Evolutionary conservation across 2,329 filamentous ascomycete species (phyloP), one percentile per base, ranked within the genome.

Genomic region (Zymoseptoria ardabiliae): DNA sequence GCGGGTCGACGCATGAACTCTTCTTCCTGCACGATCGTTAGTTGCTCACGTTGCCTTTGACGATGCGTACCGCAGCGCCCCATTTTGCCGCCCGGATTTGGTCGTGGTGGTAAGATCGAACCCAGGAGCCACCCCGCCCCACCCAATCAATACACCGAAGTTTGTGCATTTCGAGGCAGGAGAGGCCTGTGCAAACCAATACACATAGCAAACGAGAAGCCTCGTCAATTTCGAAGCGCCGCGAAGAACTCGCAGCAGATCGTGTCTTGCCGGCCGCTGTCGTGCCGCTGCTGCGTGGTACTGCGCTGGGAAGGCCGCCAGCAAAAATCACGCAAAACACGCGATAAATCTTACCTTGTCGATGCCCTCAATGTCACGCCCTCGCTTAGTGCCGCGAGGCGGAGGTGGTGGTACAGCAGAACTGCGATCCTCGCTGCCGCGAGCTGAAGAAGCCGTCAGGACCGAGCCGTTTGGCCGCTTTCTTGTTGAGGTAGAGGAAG

Each of bases 1-100:
- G 91, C 90, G 20, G 93, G 92, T 59, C 91, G 86, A 63, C 83
- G 82, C 70, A 91, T 85, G 72, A 96, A 99, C 4, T 82, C 79
- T 62, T 97, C 94, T 78, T 97, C 94, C 92, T 97, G 20, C n/a
- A n/a, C 3, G n/a, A 21, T 11, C 30, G 59, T 65, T 54, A 64
- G 61, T 53, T 23, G 48, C 23, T 45, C 6, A n/a, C 17, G 35
- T 17, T 45, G 4, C 35, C 17, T 45, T n/a, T 17, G 35, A 45
- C 11, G 35, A 17, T 45, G 35, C 17, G 35, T n/a, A 45, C 11
- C 35, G 6, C 35, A n/a, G 17, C 35, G 35, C 6, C 35, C 13
- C 35, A 45, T 45, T 45, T 45, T n/a, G 13, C 35, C 35, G 35
- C 35, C n/a, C 6, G 35, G 17, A 6, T 13, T n/a, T 4, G 35